Conservation (phyloP, 495 filamentous ascomycete species). For the Diplogelasinospora grovesii region DNA sequence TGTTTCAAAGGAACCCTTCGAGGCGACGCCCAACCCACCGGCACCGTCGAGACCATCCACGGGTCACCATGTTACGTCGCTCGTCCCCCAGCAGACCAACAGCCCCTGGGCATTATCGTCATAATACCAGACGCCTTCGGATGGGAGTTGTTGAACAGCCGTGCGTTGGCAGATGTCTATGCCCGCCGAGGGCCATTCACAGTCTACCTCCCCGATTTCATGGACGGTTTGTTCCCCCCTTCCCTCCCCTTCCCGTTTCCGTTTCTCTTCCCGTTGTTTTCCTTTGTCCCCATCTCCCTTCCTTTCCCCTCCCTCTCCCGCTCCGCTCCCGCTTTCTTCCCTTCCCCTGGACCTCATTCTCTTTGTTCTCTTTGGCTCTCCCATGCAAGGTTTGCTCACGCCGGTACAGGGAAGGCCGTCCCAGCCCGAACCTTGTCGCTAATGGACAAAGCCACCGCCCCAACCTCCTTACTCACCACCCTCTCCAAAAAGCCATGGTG, state of each 20-base stretch:
- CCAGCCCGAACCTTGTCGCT: no score
- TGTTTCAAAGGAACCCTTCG: conserved; percentile 27
- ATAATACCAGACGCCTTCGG: conserved; percentile 54
- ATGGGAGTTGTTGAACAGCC: conserved; percentile 49
- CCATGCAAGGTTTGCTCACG: no score
- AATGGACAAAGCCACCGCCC: not conserved
- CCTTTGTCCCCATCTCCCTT: no score
- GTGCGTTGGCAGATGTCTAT: conserved; percentile 47
- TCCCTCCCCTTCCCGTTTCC: no score
- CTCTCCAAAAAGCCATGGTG: conserved; percentile 6
- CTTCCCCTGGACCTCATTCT: no score
- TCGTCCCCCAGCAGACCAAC: conserved; percentile 22
- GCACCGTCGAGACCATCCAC: conserved; percentile 33
- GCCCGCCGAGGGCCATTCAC: conserved; percentile 40
- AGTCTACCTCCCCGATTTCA: conserved; percentile 55
- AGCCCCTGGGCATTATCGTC: conserved; percentile 43
- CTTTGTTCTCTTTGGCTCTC: no score
- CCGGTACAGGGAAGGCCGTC: no score
- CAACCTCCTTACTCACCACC: not conserved
- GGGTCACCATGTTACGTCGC: conserved; percentile 45
- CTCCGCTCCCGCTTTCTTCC: conserved; percentile 6
- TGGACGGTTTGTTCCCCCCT: conserved; percentile 38
- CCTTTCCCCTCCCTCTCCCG: no score
- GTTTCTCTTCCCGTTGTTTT: no score
- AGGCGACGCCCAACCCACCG: conserved; percentile 21